Base-by-base conservation (phyloP, 2,329 filamentous ascomycete genomes). In the Beauveria sp. region DNA sequence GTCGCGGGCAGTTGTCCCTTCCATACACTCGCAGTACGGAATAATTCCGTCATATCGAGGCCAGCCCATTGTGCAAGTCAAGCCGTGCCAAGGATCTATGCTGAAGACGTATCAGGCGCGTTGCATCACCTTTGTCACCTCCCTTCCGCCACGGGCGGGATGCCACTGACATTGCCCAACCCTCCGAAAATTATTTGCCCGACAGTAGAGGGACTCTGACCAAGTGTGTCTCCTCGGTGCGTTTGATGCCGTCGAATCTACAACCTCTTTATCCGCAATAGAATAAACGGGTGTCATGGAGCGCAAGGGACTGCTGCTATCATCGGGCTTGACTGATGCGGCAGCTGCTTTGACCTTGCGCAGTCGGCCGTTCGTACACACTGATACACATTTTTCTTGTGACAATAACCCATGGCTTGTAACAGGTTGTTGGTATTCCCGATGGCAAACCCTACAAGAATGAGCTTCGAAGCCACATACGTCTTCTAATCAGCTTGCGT, bases 141-240 rank as follows among this genome's bases (percentile, higher is more conserved):
- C 65, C 64, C 79, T 74, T 67, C 63, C 0, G 61, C 56, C 0
- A 67, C 67, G 7, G 72, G 67, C 0, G 70, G 65, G 10, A 78
- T 66, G 2, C 75, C 77, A 53, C 73, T 77, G 46, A 78, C 72
- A 24, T 73, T 71, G 3, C 61, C 70, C 0, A 73, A 74, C 2
- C 70, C 75, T 1, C 77, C 77, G 62, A 80, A 79, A 18, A 80
- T 68, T 74, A 80, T 79, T 75, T 75, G 16, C 76, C 78, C 4
- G 75, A 65, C 0, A 81, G 63, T 1, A 78, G 69, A 0, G 80
- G 79, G 45, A 78, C 43, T 22, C 70, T 74, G 18, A 72, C 73
- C 64, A 79, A 80, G 22, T 62, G 64, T 5, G 75, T 76, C 5
- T 65, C 61, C 1, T 66, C 61, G 0, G 74, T 77, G 30, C 68